phyloP scores from a whole-genome alignment of 148 eudicot species.

The Linanthus parryae region DNA sequence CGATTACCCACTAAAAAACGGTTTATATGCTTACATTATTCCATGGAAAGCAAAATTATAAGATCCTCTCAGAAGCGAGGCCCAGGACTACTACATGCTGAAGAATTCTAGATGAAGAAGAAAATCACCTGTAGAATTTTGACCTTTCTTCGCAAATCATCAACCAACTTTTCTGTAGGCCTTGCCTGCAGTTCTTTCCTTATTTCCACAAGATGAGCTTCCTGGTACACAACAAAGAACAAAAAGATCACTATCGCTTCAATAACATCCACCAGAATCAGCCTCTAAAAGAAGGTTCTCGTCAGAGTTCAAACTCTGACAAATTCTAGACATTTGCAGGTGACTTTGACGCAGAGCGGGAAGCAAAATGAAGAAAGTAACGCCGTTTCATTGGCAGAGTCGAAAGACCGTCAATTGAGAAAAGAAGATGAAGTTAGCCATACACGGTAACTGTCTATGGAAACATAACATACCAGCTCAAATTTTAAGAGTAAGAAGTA shows the following conservation, averaged over 20 bases:
- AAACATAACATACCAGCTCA: too few species aligned
- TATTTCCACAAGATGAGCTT: conserved; percentile 62
- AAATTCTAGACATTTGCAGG: too few species aligned
- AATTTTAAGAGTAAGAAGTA: too few species aligned
- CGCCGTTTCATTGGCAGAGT: too few species aligned
- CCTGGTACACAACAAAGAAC: conserved; percentile 36
- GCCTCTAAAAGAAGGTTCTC: too few species aligned
- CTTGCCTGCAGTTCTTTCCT: conserved; percentile 85
- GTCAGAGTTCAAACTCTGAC: too few species aligned
- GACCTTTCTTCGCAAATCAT: conserved; percentile 93
- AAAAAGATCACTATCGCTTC: background rate
- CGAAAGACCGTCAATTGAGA: too few species aligned
- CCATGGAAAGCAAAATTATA: conserved; percentile 4
- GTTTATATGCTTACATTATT: background rate
- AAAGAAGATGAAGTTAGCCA: too few species aligned
- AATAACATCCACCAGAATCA: background rate
- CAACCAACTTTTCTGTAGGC: conserved; percentile 84
- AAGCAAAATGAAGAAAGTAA: too few species aligned
- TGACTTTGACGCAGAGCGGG: too few species aligned
- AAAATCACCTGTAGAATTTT: conserved; percentile 85
- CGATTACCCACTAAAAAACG: background rate
- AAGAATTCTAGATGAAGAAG: background rate
- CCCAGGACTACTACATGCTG: too few species aligned
- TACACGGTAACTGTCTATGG: too few species aligned
- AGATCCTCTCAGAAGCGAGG: background rate